Base-by-base conservation (phyloP, 2,329 filamentous ascomycete genomes). In the Trematosphaeria pertusa region DNA sequence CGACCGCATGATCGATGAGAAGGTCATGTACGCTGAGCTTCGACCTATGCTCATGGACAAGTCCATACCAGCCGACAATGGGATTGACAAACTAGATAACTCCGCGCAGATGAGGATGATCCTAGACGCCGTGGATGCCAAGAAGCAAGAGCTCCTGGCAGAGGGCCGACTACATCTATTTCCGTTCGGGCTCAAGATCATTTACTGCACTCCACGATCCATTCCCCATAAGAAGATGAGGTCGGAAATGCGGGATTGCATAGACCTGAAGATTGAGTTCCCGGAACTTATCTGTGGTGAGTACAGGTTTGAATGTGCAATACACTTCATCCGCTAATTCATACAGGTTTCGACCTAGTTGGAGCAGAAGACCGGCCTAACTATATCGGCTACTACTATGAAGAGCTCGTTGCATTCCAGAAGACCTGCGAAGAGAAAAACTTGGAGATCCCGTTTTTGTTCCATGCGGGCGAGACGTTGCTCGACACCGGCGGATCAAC, bases 401-500 rank as follows among this genome's bases (percentile, higher is more conserved):
- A 81, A 0, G 75, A 86, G 50, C 77, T 89, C 5, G 69, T 85
- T 3, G 73, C 75, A 1, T 88, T 88, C 61, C 72, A 77, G 41
- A 58, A 74, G 21, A 70, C 75, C 1, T 89, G 86, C 69, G 61
- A 70, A 5, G 46, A 55, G 1, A 64, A 75, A 0, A 58, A 62
- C 0, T 48, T 87, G 3, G 76, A 84, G 0, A 87, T 91, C 2
- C 87, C 87, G 0, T 89, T 90, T 61, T 74, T 91, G 30, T 88
- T 91, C 61, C 87, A 91, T 70, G 89, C 87, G 54, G 88, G 87
- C 18, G 88, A 91, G 72, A 89, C 87, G 1, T 75, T 89, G 4
- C 62, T 78, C 1, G 84, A 89, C 21, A 78, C 81, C 7, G 87
- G 86, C 28, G 80, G 78, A 18, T 81, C 84, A 4, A 78, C 80